Conservation (phyloP, 2,329 filamentous ascomycete species). For the Fusarium stilboides region DNA sequence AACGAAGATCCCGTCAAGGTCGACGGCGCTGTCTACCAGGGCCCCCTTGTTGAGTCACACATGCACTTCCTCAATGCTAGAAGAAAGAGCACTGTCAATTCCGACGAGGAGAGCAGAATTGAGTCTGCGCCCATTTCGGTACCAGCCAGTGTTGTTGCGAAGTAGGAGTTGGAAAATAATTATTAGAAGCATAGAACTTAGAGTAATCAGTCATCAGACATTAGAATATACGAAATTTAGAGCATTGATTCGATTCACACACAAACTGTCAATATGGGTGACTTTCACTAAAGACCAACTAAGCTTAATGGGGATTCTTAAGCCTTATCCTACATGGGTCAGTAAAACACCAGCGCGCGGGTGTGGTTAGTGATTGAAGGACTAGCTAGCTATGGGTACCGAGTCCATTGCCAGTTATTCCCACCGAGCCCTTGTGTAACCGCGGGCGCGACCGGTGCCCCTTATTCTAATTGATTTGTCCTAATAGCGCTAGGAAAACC, state of each 20-base stretch:
- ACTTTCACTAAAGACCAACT: not conserved
- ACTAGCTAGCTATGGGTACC: not conserved
- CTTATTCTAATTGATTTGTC: not conserved
- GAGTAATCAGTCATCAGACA: not conserved
- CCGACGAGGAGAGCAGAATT: slow-evolving; percentile 42
- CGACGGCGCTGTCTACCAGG: slow-evolving; percentile 32
- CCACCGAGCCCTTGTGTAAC: not conserved
- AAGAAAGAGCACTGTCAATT: slow-evolving; percentile 4
- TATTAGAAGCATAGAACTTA: not conserved
- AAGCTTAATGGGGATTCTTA: not conserved
- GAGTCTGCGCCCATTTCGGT: slow-evolving; percentile 23
- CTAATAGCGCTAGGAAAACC: not conserved
- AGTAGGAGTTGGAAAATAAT: not conserved
- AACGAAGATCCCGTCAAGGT: slow-evolving; percentile 28
- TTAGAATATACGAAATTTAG: not conserved
- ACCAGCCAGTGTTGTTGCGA: slow-evolving; percentile 4
- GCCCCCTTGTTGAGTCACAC: slow-evolving; percentile 12
- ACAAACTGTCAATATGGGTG: fast-evolving
- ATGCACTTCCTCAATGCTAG: slow-evolving; percentile 22
- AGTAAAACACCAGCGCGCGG: not conserved
- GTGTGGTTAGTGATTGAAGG: not conserved
- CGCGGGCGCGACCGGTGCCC: too few species aligned
- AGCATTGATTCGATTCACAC: too few species aligned
- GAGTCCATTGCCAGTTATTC: not conserved
- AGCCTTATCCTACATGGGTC: not conserved